Conservation (phyloP, 73 alveolate species). For the Tetrahymena malaccensis region DNA sequence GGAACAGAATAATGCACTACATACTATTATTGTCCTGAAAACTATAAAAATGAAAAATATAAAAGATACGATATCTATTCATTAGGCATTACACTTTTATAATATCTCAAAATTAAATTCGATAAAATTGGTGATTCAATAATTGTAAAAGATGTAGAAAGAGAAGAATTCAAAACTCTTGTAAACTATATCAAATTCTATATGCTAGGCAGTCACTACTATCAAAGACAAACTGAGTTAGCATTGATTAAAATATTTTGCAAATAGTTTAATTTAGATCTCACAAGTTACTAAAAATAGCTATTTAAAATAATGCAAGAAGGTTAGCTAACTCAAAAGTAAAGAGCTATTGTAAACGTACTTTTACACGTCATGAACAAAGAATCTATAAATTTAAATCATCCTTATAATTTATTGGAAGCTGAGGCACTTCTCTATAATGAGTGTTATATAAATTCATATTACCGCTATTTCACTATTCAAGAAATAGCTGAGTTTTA, state of each 20-base stretch:
- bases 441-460: background rate
- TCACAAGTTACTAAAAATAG: too few species aligned
- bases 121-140: too few species aligned
- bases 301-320: background rate
- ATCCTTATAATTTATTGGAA: too few species aligned
- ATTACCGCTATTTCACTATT: too few species aligned
- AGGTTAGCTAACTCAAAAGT: too few species aligned
- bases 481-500: background rate
- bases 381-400: background rate
- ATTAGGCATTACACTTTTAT: background rate
- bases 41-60: too few species aligned
- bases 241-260: background rate
- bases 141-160: too few species aligned
- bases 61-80: background rate
- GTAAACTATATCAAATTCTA: too few species aligned
- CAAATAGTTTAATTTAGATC: background rate
- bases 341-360: background rate
- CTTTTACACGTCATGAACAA: too few species aligned
- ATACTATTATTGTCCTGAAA: background rate
- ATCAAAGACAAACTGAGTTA: background rate
- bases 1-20: too few species aligned
- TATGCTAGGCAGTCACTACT: background rate
- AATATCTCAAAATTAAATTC: too few species aligned
- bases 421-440: background rate
- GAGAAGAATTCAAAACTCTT: too few species aligned